Evolutionary conservation across 1,139 yeast genomes (phyloP).

Genomic region (Yamadazyma diddensiae): DNA sequence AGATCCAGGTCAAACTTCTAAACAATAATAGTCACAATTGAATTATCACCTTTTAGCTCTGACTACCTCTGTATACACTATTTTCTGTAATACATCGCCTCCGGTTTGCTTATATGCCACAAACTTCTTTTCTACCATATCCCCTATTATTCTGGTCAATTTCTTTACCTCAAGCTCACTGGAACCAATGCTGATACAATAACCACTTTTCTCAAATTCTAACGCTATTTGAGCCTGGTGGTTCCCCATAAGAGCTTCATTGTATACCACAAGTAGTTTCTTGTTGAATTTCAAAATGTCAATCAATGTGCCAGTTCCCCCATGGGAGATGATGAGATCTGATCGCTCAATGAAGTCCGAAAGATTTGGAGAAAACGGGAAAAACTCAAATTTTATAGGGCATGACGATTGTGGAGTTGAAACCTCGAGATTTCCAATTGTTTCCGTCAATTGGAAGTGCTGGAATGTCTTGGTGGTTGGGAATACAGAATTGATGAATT

Average conservation of each 20-base stretch:
- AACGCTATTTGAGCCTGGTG: conserved; percentile 81
- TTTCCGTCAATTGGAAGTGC: conserved; percentile 10
- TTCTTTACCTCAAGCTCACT: too few relatives aligned
- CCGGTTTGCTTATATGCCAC: not conserved
- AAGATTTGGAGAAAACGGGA: conserved; percentile 48
- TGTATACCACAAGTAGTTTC: conserved; percentile 68
- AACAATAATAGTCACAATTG: not conserved
- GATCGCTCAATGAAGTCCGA: conserved; percentile 33
- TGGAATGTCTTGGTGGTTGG: conserved; percentile 4
- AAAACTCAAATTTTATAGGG: conserved; percentile 26
- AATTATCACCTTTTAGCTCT: not conserved
- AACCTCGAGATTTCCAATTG: too few relatives aligned
- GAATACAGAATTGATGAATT: conserved; percentile 16
- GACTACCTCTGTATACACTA: not conserved
- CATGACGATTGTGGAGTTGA: too few relatives aligned
- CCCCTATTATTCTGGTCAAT: not conserved
- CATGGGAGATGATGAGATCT: conserved; percentile 77
- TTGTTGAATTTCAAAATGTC: conserved; percentile 62
- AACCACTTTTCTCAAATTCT: conserved; percentile 8
- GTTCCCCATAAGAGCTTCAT: conserved; percentile 72
- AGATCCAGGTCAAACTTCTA: not conserved
- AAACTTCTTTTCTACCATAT: not conserved
- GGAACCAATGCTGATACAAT: conserved; percentile 10
- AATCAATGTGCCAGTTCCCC: conserved; percentile 90
- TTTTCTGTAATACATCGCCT: not conserved